Evolutionary conservation across 2,329 filamentous ascomycete genomes (phyloP).

Genomic region (Xylaria sp.): DNA sequence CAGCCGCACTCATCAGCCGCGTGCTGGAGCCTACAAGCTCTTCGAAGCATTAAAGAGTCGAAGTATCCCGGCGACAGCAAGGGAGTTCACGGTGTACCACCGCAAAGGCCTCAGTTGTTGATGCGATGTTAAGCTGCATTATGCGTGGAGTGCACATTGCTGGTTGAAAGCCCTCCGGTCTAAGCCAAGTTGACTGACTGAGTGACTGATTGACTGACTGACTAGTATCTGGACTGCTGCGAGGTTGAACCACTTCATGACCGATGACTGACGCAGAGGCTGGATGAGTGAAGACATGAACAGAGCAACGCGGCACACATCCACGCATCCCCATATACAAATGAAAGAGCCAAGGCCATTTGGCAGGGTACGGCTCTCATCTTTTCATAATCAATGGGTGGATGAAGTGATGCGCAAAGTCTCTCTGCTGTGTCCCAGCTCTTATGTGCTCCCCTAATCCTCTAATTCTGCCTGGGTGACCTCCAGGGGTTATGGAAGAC

Average conservation of each 20-base stretch:
- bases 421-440: slow-evolving; percentile 21
- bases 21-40: slow-evolving; percentile 36
- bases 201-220: slow-evolving; percentile 35
- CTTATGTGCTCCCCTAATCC: slow-evolving; percentile 23
- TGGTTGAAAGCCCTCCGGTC: slow-evolving; percentile 30
- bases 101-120: slow-evolving; percentile 26
- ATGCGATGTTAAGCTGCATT: slow-evolving; percentile 32
- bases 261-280: slow-evolving; percentile 15
- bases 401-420: slow-evolving; percentile 27
- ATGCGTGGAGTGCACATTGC: slow-evolving; percentile 31
- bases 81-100: slow-evolving; percentile 31
- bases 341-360: slow-evolving; percentile 28
- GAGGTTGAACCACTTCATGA: slow-evolving; percentile 30
- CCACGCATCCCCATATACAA: slow-evolving; percentile 33
- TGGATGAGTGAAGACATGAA: slow-evolving; percentile 27
- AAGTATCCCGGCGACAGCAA: slow-evolving; percentile 23
- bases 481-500: slow-evolving; percentile 26
- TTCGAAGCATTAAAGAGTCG: slow-evolving; percentile 30
- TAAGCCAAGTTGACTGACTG: slow-evolving; percentile 40
- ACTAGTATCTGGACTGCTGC: slow-evolving; percentile 36
- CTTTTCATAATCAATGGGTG: slow-evolving; percentile 33
- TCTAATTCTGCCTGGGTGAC: slow-evolving; percentile 28
- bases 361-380: slow-evolving; percentile 21
- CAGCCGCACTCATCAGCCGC: slow-evolving; percentile 28
- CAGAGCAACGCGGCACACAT: slow-evolving; percentile 20